Percentiles rank a stretch among this genome's conserved stretches.
Conservation (phyloP, 1,284 basidiomycete genomes). For the Leccinum griseonigrum region DNA sequence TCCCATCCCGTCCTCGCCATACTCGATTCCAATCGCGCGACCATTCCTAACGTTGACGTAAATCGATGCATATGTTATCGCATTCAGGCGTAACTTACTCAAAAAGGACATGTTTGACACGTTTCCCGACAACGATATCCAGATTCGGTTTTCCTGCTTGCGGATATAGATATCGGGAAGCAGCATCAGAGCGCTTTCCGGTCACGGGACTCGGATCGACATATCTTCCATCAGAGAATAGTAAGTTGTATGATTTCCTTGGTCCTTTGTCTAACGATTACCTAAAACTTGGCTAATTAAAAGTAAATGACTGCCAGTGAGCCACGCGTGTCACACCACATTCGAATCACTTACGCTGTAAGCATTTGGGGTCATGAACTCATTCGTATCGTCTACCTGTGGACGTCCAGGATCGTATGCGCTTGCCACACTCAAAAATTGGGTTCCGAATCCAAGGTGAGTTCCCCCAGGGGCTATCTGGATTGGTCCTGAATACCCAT, state of each 20-base stretch:
- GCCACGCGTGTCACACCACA: background rate
- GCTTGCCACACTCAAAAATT: background rate
- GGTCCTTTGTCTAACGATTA: background rate
- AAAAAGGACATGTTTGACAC: background rate
- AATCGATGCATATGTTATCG: background rate
- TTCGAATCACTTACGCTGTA: background rate
- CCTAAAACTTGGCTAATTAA: background rate
- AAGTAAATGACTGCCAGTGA: background rate
- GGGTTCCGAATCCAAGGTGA: background rate
- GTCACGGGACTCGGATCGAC: background rate
- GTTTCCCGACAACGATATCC: background rate
- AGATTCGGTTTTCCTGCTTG: background rate
- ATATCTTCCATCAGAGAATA: background rate
- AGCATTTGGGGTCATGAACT: background rate
- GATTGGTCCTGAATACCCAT: background rate
- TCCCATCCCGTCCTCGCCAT: background rate
- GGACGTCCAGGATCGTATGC: background rate
- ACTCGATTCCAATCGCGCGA: background rate
- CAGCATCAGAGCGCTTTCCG: background rate
- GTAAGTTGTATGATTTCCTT: background rate
- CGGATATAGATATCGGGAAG: background rate
- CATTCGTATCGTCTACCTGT: background rate
- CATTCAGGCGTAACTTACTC: background rate
- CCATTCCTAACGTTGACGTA: background rate
- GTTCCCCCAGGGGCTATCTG: background rate